Conservation (phyloP, 2,329 filamentous ascomycete genomes). For the Microdochium bolleyi region DNA sequence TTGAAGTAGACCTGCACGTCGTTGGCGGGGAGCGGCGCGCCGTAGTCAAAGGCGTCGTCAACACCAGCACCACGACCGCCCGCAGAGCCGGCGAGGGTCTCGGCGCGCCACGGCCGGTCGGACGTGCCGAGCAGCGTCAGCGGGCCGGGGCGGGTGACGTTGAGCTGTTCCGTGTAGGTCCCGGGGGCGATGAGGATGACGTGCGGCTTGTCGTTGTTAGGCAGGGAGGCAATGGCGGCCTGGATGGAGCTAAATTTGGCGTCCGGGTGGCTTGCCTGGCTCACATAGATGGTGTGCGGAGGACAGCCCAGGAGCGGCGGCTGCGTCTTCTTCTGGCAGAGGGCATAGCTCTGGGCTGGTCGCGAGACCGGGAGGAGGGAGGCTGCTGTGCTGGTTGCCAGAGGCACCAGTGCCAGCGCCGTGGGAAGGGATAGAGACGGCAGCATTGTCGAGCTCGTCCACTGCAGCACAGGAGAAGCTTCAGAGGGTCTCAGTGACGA, state of each 20-base stretch:
- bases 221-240: slow-evolving; percentile 29
- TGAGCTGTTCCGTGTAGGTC: slow-evolving; percentile 56
- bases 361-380: slow-evolving; percentile 1
- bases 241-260: slow-evolving; percentile 30
- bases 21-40: slow-evolving; percentile 25
- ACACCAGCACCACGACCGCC: background rate
- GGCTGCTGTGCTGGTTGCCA: background rate
- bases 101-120: slow-evolving; percentile 21
- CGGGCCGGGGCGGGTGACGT: slow-evolving; percentile 53
- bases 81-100: slow-evolving; percentile 19
- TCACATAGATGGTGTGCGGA: slow-evolving; percentile 31
- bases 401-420: background rate
- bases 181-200: slow-evolving; percentile 54
- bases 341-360: slow-evolving; percentile 18
- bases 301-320: slow-evolving; percentile 29
- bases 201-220: slow-evolving; percentile 31
- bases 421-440: background rate
- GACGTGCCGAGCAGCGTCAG: slow-evolving; percentile 55
- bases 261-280: slow-evolving; percentile 16
- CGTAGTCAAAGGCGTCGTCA: slow-evolving; percentile 27
- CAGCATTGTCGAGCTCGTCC: background rate
- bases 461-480: too few relatives aligned
- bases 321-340: slow-evolving; percentile 22
- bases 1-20: slow-evolving; percentile 51
- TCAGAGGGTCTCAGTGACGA: too few relatives aligned